A percentile compares a stretch with the other conserved stretches of the same genome.
These are phyloP conservation scores for Scheffersomyces quercinus DNA, from an alignment of 1,139 yeast genomes.

Conservation along the genomic window DNA sequence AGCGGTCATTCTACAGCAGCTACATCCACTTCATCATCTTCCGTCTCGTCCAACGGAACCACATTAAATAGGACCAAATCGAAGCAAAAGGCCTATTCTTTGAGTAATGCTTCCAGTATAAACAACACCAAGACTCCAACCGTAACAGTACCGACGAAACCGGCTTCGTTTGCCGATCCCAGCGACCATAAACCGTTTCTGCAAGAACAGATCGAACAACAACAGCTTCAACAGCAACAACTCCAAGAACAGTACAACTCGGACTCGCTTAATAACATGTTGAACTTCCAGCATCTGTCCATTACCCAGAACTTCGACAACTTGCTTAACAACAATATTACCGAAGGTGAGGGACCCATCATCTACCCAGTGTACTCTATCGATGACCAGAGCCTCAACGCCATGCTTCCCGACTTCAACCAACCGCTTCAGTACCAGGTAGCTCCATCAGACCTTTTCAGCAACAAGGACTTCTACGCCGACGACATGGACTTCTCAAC, in stretches of 20 bases:
- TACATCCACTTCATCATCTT: too few species aligned
- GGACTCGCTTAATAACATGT: not conserved
- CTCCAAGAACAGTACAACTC: conserved; percentile 3
- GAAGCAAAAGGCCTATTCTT: not conserved
- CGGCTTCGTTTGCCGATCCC: not conserved
- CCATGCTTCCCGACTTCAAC: not conserved
- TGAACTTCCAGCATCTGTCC: conserved; percentile 6
- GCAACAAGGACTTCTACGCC: not conserved
- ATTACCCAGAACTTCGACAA: conserved; percentile 33
- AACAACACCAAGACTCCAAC: not conserved
- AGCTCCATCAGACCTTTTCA: not conserved
- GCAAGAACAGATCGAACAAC: not conserved
- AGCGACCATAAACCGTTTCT: not conserved
- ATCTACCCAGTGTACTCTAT: conserved; percentile 43
- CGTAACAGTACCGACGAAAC: not conserved
- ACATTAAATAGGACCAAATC: not conserved
- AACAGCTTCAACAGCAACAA: too few species aligned
- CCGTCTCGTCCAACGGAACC: not conserved
- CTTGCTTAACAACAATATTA: conserved; percentile 16
- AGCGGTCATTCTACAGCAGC: not conserved
- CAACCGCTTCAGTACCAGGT: too few species aligned
- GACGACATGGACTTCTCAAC: not conserved
- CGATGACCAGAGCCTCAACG: conserved; percentile 5
- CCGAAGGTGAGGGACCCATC: conserved; percentile 25
- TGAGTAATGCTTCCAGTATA: not conserved